Evolutionary conservation across 257 asterid genomes (phyloP), one percentile per base, ranked within the genome.

Genomic region (Paraleonurus japonicus): DNA sequence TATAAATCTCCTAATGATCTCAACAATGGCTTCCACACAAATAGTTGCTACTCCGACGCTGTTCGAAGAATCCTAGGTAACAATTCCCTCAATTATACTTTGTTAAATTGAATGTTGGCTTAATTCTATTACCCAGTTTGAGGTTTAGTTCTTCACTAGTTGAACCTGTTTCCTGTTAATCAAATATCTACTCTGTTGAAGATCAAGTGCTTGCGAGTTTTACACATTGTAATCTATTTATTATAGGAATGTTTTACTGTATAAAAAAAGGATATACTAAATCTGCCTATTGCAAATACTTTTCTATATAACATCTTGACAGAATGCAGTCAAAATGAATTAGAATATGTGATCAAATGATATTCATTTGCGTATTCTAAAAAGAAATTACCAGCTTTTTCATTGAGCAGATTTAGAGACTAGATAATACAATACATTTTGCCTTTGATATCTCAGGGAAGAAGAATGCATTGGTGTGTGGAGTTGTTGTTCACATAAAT

Each of bases 41-140:
- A 87, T 72, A 83, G 72, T 37, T 85, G 89, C 50, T 88, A 81
- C 81, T 72, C 87, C 61, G 95, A 85, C 41, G 98, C 92, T 20
- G 98, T 86, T 59, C 39, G 60, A 54, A 78, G 79, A 27, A 80
- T 82, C 65, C 77, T 85, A 63, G 89, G 88, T 78, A 27, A 75
- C 69, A 15, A 32, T 0, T 48, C 13, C 12, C 54, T 47, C 53
- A 37, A 33, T 15, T 24, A 23, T 22, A 22, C n/a, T 23, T 22
- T 22, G 33, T 23, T 41, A 11, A 41, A 55, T 55, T 27, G 33
- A 9, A 55, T 55, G 61, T 55, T 10, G 17, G 5, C 12, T 54
- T 48, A 16, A 48, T 15, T 7, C n/a, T 10, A 45, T 15, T 45
- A 45, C 51, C 16, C 16, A 41, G 48, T 41, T 41, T 41, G 48